Conservation (phyloP, 169 alveolate species). For the Theileria sp. region DNA sequence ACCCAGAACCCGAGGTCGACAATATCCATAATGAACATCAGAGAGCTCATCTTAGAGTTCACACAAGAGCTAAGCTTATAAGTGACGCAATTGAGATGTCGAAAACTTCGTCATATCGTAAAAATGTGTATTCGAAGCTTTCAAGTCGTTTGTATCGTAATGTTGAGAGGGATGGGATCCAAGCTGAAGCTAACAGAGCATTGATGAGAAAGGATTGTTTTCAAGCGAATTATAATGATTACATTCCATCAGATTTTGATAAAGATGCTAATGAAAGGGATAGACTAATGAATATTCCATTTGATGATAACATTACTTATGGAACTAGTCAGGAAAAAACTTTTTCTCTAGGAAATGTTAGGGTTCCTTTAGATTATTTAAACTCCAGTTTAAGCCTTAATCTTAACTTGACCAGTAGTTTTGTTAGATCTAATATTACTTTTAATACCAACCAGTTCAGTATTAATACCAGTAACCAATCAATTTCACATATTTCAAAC, state of each 20-base stretch:
- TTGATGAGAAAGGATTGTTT: conserved; percentile 55
- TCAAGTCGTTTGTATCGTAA: conserved; percentile 20
- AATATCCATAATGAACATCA: conserved; percentile 4
- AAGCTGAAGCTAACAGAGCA: conserved; percentile 61
- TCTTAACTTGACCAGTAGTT: not conserved
- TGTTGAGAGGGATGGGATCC: conserved; percentile 47
- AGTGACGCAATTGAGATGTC: conserved; percentile 46
- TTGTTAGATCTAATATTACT: not conserved
- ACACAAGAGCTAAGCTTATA: conserved; percentile 22
- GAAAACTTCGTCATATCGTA: conserved; percentile 27
- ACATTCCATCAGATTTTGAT: conserved; percentile 33
- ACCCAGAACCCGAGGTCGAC: not conserved
- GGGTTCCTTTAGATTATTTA: not conserved
- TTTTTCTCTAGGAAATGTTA: not conserved
- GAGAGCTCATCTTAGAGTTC: not conserved
- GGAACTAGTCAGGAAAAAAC: not conserved
- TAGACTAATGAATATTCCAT: not conserved
- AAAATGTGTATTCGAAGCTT: conserved; percentile 2
- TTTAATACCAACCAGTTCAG: not conserved
- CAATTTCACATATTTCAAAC: not conserved
- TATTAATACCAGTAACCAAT: not conserved
- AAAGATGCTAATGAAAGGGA: not conserved
- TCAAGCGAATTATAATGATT: conserved; percentile 59
- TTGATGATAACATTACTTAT: not conserved
- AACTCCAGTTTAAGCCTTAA: not conserved